Evolutionary conservation across 2,329 filamentous ascomycete species (phyloP).

Genomic region (Zalaria sp.): DNA sequence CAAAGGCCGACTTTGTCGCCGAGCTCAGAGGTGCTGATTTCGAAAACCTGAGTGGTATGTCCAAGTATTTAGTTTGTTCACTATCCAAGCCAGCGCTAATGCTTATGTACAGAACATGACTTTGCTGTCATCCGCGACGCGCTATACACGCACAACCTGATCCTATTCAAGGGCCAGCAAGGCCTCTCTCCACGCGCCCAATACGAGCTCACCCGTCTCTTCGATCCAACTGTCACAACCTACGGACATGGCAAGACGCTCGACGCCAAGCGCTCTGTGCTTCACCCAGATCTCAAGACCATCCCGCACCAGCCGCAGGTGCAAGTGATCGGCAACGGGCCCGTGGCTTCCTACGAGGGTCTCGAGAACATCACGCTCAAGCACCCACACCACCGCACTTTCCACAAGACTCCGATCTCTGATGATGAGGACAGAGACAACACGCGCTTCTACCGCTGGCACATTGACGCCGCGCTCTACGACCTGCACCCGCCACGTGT

Average conservation of each 20-base stretch:
- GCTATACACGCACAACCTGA: constrained; percentile 53
- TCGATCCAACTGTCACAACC: constrained; percentile 49
- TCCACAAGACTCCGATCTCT: constrained; percentile 53
- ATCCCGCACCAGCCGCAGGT: constrained; percentile 68
- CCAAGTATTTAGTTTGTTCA: not conserved
- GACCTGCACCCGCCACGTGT: constrained; percentile 60
- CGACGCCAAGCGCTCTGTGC: constrained; percentile 49
- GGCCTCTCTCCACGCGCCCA: constrained; percentile 54
- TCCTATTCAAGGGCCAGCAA: constrained; percentile 56
- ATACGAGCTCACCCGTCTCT: constrained; percentile 58
- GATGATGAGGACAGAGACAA: constrained; percentile 43
- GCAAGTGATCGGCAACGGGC: constrained; percentile 67
- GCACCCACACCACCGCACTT: constrained; percentile 66
- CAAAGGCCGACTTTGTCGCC: constrained; percentile 13
- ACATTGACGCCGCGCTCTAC: constrained; percentile 68
- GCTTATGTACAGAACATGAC: constrained; percentile 37
- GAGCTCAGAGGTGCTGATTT: constrained; percentile 15
- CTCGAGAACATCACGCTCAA: constrained; percentile 52
- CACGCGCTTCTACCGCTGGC: constrained; percentile 60
- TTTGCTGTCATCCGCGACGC: constrained; percentile 50
- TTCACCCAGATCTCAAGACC: constrained; percentile 69
- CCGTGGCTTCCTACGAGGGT: constrained; percentile 55
- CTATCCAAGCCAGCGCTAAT: not conserved
- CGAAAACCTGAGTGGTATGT: constrained; percentile 10
- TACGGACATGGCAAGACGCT: constrained; percentile 69